Base-by-base conservation (phyloP, 2,329 filamentous ascomycete genomes). In the Graphiopsis chlorocephala region DNA sequence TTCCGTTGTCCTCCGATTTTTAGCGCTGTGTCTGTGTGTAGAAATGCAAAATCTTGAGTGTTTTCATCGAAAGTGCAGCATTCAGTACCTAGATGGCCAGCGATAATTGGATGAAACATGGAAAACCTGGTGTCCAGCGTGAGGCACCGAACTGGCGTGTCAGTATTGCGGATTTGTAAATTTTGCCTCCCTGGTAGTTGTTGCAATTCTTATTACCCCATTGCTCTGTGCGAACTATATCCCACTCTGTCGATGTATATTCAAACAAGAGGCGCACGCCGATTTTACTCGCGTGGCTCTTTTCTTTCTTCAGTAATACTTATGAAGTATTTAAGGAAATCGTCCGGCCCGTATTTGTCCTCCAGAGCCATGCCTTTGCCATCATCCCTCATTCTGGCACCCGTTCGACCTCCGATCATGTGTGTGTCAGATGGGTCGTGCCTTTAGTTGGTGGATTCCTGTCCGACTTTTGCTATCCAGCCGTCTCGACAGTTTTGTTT, bases 311-410 rank as follows among this genome's bases (percentile, higher is more conserved):
- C 60, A 62, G 60, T 62, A 62, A 62, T 62, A 62, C 60, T 62
- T 62, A 62, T 55, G 60, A 62, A 62, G 60, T 62, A 62, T 62
- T 62, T 38, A 62, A 55, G 60, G 38, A 62, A 61, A 61, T 61
- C 55, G 35, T 56, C 31, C 29, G 31, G 31, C 31, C n/a, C 29
- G 4, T 60, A 11, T n/a, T 15, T 29, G 26, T 53, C 50, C 14
- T 52, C 25, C 26, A 31, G 26, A n/a, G 26, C 23, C 23, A 25
- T 14, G 47, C 47, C 47, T 61, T 48, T 38, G n/a, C 35, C 60
- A 28, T 62, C 10, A 17, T 55, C 48, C 25, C 17, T 62, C 60
- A 48, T 48, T n/a, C 25, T 29, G 14, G 14, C 15, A 29, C 11
- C 3, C 48, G 23, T 50, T 28, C 20, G 15, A n/a, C 2, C 17